Evolutionary conservation across 164 flowering plant genomes (phyloP).

Genomic region (Nymphaea thermarum): DNA sequence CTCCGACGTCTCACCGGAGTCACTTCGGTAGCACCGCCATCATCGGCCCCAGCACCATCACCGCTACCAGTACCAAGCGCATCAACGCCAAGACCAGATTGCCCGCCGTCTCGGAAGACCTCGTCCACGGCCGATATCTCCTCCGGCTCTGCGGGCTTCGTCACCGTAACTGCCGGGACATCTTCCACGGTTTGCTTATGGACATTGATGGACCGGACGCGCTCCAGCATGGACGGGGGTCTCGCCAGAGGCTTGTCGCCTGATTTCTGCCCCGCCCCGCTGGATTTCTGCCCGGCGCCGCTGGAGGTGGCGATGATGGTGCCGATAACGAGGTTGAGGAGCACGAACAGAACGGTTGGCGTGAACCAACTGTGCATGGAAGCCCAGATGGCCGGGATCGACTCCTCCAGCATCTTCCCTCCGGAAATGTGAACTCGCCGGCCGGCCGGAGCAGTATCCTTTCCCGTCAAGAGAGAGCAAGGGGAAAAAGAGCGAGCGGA

Average conservation of each 20-base stretch:
- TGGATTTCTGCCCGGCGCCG: constrained; percentile 8
- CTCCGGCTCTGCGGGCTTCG: background rate
- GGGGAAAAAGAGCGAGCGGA: background rate
- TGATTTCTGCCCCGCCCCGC: background rate
- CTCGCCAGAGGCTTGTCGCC: constrained; percentile 11
- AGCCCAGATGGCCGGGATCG: constrained; percentile 18
- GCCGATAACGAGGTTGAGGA: constrained; percentile 49
- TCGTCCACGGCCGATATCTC: background rate
- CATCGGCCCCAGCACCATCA: constrained; percentile 3
- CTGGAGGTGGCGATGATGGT: constrained; percentile 38
- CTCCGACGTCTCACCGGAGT: constrained; percentile 10
- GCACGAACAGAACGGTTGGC: constrained; percentile 49
- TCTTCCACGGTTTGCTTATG: constrained; percentile 14
- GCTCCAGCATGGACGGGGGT: constrained; percentile 25
- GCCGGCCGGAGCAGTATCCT: background rate
- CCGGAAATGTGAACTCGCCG: background rate
- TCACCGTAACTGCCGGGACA: background rate
- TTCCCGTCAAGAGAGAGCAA: background rate
- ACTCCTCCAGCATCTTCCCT: constrained; percentile 13
- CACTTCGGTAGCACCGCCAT: constrained; percentile 5
- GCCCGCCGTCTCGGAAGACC: background rate
- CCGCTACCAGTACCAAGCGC: background rate
- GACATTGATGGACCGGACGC: constrained; percentile 33
- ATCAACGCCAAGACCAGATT: background rate
- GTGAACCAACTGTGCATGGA: constrained; percentile 48